Percentiles rank a stretch among this genome's conserved stretches.
Conservation (phyloP, 208 protist genomes). For the Acanthamoeba pearcei region DNA sequence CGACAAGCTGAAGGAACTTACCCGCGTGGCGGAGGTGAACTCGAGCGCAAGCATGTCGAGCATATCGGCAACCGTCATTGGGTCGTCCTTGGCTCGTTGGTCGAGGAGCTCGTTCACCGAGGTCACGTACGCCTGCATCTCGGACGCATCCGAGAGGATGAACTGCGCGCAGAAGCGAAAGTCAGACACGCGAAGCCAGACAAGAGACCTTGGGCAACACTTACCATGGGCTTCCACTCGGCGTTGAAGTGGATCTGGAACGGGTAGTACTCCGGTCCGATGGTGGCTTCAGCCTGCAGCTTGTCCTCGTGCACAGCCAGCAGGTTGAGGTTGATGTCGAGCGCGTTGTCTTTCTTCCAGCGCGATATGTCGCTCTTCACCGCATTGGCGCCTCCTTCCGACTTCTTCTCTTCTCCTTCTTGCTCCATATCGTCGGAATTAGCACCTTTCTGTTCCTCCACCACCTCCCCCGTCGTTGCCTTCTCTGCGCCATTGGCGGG, state of each 20-base stretch:
- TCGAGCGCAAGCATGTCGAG: constrained; percentile 64
- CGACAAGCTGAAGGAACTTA: background rate
- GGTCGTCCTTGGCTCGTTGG: constrained; percentile 34
- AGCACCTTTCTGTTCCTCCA: background rate
- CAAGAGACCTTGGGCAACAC: too few species aligned
- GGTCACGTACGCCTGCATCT: constrained; percentile 3
- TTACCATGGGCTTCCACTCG: constrained; percentile 55
- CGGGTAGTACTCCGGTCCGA: constrained; percentile 50
- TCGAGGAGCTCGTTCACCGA: constrained; percentile 32
- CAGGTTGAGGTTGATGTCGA: constrained; percentile 34
- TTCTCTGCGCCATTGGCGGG: background rate
- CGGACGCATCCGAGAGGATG: background rate
- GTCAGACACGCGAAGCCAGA: background rate
- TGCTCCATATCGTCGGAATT: background rate
- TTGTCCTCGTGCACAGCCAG: constrained; percentile 56
- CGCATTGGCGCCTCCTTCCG: background rate
- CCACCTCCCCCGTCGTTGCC: background rate
- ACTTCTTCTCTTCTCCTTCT: constrained; percentile 3
- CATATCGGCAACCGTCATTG: constrained; percentile 19
- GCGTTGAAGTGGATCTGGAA: constrained; percentile 56
- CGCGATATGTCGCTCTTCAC: background rate
- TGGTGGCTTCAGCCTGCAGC: constrained; percentile 31
- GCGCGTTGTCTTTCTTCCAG: constrained; percentile 15
- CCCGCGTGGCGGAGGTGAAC: background rate
- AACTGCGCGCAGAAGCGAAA: background rate